A percentile compares a stretch with the other conserved stretches of the same genome.
These are phyloP conservation scores for Helminthosporium solani DNA, from an alignment of 2,329 filamentous ascomycete species.

Conservation along the genomic window DNA sequence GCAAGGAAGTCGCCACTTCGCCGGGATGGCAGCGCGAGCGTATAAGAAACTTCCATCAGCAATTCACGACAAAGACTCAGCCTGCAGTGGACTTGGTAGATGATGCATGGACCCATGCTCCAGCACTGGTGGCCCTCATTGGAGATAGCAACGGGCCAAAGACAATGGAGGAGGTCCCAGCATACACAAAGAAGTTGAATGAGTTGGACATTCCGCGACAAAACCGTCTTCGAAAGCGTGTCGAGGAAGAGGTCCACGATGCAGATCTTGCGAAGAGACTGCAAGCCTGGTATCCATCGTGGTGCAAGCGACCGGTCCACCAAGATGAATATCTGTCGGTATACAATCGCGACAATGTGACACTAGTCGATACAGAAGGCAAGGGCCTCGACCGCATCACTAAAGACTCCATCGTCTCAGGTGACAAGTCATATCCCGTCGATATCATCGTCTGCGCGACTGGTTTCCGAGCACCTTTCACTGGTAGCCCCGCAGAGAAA, in stretches of 20 bases:
- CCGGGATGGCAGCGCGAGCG: conserved; percentile 54
- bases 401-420: conserved; percentile 49
- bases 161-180: conserved; percentile 11
- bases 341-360: conserved; percentile 62
- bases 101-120: conserved; percentile 50
- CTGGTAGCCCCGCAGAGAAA: conserved; percentile 14
- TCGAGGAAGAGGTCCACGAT: conserved; percentile 57
- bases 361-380: conserved; percentile 61
- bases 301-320: conserved; percentile 66
- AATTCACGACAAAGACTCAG: conserved; percentile 32
- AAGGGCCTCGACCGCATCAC: conserved; percentile 49
- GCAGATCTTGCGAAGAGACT: conserved; percentile 53
- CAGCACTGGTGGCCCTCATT: conserved; percentile 3
- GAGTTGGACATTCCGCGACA: conserved; percentile 5
- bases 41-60: conserved; percentile 47
- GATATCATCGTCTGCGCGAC: conserved; percentile 52
- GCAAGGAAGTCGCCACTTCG: conserved; percentile 28
- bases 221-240: conserved; percentile 50
- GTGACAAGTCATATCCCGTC: conserved; percentile 50
- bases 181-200: conserved; percentile 33
- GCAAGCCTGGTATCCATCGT: conserved; percentile 61
- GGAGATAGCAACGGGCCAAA: conserved; percentile 2
- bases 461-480: conserved; percentile 37
- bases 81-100: conserved; percentile 44
- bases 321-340: conserved; percentile 59